Evolutionary conservation across 2,329 filamentous ascomycete species (phyloP), one percentile per base, ranked within the genome.

Genomic region (Akanthomyces uredinophilus): DNA sequence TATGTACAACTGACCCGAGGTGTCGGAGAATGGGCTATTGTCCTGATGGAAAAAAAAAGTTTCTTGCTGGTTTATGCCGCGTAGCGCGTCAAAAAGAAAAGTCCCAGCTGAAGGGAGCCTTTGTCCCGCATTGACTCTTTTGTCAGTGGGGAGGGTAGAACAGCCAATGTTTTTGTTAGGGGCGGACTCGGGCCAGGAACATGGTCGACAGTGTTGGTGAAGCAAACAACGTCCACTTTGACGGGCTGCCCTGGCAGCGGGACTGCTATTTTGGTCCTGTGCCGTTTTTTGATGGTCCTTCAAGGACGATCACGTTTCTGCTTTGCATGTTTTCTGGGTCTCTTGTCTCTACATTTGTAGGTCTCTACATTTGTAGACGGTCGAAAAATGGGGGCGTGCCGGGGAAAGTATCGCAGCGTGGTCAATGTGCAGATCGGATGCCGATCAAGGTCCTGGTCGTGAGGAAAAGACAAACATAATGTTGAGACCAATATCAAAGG

Each of bases 81-180:
- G 37, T 49, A 39, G 29, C 44, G 55, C 29, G 55, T 49, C 44
- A 35, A 22, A 20, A 24, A 47, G 50, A 59, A 29, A 22, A 47
- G 39, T 22, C 11, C 13, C 41, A 32, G 24, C 16, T 35, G 39
- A 32, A 22, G 35, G 4, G 32, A n/a, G 46, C 22, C 35, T 47
- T 51, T 49, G 46, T 50, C 56, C 18, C 56, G 56, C 56, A 59
- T 59, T 59, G 46, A 47, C 43, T 49, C 46, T 29, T 29, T 49
- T 55, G 24, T 16, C 37, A 37, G 44, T 50, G 46, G 56, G 39
- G 32, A 14, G 16, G 20, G 32, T 35, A n/a, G 20, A 37, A 20
- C 18, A n/a, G 27, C 35, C 29, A 35, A 22, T 27, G 32, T 10
- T 7, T 11, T 27, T 2, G 37, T 39, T 20, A 5, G 13, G 47